phyloP scores from a whole-genome alignment of 2,329 filamentous ascomycete genomes.

The Nothomitra cinnamomea region DNA sequence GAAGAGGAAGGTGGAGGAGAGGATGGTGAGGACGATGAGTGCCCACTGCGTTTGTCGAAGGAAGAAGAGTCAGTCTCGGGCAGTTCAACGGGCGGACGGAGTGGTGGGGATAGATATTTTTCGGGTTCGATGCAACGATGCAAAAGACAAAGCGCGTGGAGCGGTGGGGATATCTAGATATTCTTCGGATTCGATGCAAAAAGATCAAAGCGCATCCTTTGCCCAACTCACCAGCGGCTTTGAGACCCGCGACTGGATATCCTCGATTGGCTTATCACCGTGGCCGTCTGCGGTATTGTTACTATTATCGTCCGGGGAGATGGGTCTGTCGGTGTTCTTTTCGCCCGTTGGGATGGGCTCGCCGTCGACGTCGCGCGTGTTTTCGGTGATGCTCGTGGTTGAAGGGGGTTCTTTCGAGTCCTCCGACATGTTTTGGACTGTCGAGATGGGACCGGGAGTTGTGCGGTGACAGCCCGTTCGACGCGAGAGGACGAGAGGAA shows the following conservation, averaged over 20 bases:
- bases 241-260: not conserved
- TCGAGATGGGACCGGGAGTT: not conserved
- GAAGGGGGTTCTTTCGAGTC: not conserved
- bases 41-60: conserved; percentile 7
- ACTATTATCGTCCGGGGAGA: not conserved
- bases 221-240: not conserved
- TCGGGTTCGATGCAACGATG: not conserved
- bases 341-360: not conserved
- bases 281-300: not conserved
- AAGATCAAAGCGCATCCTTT: too few species aligned
- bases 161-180: too few species aligned
- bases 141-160: too few species aligned
- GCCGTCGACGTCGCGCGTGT: not conserved
- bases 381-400: not conserved
- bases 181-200: too few species aligned
- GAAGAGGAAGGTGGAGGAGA: conserved; percentile 15
- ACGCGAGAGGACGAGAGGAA: not conserved
- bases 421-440: not conserved
- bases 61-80: not conserved
- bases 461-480: not conserved
- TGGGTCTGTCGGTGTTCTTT: not conserved
- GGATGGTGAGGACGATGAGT: conserved; percentile 8
- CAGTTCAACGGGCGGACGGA: not conserved
- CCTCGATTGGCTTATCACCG: not conserved
- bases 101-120: not conserved